phyloP scores from a whole-genome alignment of 805 yeast species.

The Jamesozyma gamospora region DNA sequence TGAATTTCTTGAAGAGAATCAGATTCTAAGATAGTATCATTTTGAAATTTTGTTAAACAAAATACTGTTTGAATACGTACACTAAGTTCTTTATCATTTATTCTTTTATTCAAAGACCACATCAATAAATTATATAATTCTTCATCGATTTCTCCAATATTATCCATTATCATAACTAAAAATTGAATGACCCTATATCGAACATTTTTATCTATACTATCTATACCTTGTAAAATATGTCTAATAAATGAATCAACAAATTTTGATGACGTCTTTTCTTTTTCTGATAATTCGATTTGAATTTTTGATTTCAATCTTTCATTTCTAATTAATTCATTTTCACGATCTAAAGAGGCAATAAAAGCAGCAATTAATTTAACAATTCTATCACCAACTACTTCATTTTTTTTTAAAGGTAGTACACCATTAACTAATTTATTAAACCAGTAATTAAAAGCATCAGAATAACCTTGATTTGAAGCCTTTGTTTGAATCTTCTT shows the following conservation, averaged over 20 bases:
- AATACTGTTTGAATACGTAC: constrained; percentile 80
- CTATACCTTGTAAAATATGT: constrained; percentile 68
- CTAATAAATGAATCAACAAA: constrained; percentile 54
- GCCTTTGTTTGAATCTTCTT: constrained; percentile 51
- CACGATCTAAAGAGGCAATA: constrained; percentile 38
- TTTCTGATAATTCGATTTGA: constrained; percentile 18
- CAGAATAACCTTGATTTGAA: constrained; percentile 40
- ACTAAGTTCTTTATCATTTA: constrained; percentile 63
- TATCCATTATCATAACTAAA: constrained; percentile 58
- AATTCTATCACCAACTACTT: constrained; percentile 62
- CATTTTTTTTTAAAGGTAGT: constrained; percentile 58
- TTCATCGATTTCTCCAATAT: constrained; percentile 66
- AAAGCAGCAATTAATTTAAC: constrained; percentile 57
- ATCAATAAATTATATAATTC: constrained; percentile 56
- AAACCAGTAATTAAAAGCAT: constrained; percentile 51
- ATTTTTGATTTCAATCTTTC: constrained; percentile 20
- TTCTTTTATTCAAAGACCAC: constrained; percentile 49
- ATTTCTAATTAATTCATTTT: constrained; percentile 8
- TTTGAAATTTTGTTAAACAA: constrained; percentile 71
- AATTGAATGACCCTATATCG: constrained; percentile 73
- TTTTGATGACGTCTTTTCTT: constrained; percentile 36
- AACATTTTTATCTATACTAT: constrained; percentile 65
- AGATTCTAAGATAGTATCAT: constrained; percentile 30
- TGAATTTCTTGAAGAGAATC: constrained; percentile 8
- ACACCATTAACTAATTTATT: constrained; percentile 54